phyloP scores from a whole-genome alignment of 2,329 filamentous ascomycete genomes.

The Fusarium musae region DNA sequence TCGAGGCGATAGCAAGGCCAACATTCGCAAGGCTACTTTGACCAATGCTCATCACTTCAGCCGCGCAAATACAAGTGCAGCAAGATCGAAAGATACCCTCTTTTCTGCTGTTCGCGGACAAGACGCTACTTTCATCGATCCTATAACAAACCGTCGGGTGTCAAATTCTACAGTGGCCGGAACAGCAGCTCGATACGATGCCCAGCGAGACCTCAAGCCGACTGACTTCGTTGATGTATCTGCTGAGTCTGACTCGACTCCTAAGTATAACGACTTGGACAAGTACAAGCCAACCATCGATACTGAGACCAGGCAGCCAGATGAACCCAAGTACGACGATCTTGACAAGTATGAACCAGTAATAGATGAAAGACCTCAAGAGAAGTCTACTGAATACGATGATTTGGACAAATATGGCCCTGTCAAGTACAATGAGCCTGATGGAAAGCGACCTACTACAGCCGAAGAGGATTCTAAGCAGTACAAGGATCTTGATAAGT shows the following conservation, averaged over 20 bases:
- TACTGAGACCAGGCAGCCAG: conserved; percentile 29
- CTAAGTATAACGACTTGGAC: conserved; percentile 49
- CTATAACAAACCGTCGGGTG: conserved; percentile 68
- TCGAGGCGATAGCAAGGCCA: conserved; percentile 46
- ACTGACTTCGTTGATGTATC: conserved; percentile 40
- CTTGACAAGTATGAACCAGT: conserved; percentile 52
- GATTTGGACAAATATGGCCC: conserved; percentile 54
- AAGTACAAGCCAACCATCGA: conserved; percentile 52
- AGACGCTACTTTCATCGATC: conserved; percentile 58
- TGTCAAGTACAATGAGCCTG: conserved; percentile 46
- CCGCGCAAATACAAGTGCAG: conserved; percentile 31
- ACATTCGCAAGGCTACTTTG: conserved; percentile 47
- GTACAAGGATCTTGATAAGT: conserved; percentile 53
- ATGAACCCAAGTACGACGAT: conserved; percentile 46
- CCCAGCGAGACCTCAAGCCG: conserved; percentile 51
- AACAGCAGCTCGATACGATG: conserved; percentile 45
- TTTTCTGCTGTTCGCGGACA: conserved; percentile 38
- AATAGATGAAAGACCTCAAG: conserved; percentile 44
- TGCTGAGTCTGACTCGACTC: conserved; percentile 36
- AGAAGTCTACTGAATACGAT: conserved; percentile 48
- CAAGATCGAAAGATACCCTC: conserved; percentile 30
- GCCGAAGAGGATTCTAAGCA: conserved; percentile 46
- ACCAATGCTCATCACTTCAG: conserved; percentile 50
- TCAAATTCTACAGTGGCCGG: conserved; percentile 38
- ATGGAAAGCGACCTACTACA: conserved; percentile 36